These are phyloP conservation scores for Blastobotrys proliferans DNA, from an alignment of 1,139 yeast species.

Conservation along the genomic window DNA sequence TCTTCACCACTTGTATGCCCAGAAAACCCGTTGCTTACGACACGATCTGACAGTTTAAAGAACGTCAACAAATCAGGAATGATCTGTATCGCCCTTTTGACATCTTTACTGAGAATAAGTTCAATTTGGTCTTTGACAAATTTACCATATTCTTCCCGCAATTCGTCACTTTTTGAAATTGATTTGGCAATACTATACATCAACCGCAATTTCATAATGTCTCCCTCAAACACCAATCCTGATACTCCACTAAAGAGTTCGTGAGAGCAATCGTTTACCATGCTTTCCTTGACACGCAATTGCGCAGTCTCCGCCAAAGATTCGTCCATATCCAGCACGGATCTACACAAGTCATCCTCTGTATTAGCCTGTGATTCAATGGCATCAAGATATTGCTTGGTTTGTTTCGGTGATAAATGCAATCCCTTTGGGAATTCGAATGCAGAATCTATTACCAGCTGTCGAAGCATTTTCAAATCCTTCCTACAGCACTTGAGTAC, in stretches of 20 bases:
- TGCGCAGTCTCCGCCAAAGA: background rate
- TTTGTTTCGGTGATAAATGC: background rate
- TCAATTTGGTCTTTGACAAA: background rate
- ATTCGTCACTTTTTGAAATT: background rate
- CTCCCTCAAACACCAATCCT: background rate
- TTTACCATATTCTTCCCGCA: slow-evolving; percentile 8
- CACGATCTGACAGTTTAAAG: slow-evolving; percentile 1
- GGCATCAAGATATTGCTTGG: background rate
- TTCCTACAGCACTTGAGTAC: background rate
- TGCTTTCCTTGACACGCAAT: background rate
- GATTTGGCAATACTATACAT: slow-evolving; percentile 1
- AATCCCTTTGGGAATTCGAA: background rate
- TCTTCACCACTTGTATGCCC: background rate
- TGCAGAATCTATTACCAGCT: background rate
- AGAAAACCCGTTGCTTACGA: slow-evolving; percentile 7
- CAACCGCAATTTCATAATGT: slow-evolving; percentile 2
- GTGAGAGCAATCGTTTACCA: background rate
- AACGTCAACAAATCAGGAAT: slow-evolving; percentile 9
- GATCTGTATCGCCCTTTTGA: slow-evolving; percentile 5
- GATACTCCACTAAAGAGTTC: slow-evolving; percentile 4
- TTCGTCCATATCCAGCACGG: background rate
- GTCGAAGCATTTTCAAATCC: slow-evolving; percentile 1
- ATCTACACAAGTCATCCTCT: background rate
- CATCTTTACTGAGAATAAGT: background rate
- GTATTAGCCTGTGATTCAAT: background rate